phyloP scores from a whole-genome alignment of 768 basidiomycete genomes.

The Suillus subalutaceus region DNA sequence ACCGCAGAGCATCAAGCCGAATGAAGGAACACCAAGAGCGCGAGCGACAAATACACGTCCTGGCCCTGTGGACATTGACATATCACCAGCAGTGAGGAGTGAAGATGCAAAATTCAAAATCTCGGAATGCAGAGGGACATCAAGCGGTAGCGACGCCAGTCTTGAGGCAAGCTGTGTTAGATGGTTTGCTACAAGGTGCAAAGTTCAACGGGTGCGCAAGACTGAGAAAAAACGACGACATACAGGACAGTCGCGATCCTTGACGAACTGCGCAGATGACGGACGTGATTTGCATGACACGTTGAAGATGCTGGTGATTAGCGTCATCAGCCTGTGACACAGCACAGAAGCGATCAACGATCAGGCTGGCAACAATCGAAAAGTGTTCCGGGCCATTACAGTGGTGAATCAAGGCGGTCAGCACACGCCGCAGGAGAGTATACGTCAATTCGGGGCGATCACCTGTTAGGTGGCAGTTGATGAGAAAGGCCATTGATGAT shows the following conservation, averaged over 20 bases:
- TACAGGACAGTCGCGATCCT: constrained; percentile 69
- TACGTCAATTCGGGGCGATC: constrained; percentile 45
- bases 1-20: constrained; percentile 60
- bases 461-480: constrained; percentile 55
- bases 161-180: constrained; percentile 37
- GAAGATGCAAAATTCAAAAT: constrained; percentile 38
- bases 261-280: constrained; percentile 66
- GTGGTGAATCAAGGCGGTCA: constrained; percentile 86
- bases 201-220: constrained; percentile 10
- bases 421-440: constrained; percentile 65
- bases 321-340: constrained; percentile 10
- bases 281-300: constrained; percentile 58
- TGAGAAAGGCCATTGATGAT: constrained; percentile 59
- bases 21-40: constrained; percentile 32
- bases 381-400: constrained; percentile 73
- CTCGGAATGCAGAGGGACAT: constrained; percentile 29
- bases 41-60: constrained; percentile 51
- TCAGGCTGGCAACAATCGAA: constrained; percentile 52
- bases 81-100: constrained; percentile 45
- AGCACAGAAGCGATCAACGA: constrained; percentile 45
- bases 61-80: constrained; percentile 34
- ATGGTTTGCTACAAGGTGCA: constrained; percentile 36
- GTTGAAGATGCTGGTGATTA: constrained; percentile 45
- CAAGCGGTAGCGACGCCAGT: constrained; percentile 31
- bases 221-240: constrained; percentile 23